Percentiles rank a stretch among this genome's conserved stretches.
phyloP scores from a whole-genome alignment of 129 eudicot genomes.

The Erigeron canadensis region DNA sequence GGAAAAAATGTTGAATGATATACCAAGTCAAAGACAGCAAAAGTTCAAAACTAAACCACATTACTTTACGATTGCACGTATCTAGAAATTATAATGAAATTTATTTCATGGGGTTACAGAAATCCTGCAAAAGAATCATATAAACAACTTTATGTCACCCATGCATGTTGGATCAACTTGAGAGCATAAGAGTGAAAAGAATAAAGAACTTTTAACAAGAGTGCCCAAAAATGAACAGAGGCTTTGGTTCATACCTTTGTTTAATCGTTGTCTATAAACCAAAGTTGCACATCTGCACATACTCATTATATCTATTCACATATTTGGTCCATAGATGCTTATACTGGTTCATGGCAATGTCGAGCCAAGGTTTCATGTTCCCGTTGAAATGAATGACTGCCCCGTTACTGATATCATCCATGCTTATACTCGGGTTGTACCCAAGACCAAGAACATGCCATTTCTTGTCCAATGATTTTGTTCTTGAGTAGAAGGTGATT shows the following conservation, averaged over 20 bases:
- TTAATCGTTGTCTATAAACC: conserved; percentile 54
- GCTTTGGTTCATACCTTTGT: conserved; percentile 19
- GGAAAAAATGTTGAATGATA: neutral
- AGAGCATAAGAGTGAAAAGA: conserved; percentile 5
- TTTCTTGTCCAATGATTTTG: conserved; percentile 79
- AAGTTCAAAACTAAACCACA: neutral
- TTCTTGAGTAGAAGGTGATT: conserved; percentile 61
- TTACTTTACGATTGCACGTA: neutral
- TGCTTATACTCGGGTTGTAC: conserved; percentile 80
- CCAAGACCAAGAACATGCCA: conserved; percentile 98
- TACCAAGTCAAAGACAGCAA: neutral
- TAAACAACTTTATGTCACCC: conserved; percentile 2
- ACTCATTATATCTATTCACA: conserved; percentile 66
- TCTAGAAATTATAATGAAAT: neutral
- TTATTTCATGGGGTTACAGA: conserved; percentile 9
- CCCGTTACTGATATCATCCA: conserved; percentile 71
- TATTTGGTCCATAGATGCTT: conserved; percentile 94
- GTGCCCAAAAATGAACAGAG: conserved; percentile 31
- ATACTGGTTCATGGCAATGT: conserved; percentile 81
- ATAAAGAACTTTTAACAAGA: conserved; percentile 16
- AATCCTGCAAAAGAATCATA: neutral
- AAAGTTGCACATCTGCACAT: conserved; percentile 91
- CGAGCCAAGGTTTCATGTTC: conserved; percentile 98
- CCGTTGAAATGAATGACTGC: conserved; percentile 88
- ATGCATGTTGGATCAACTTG: conserved; percentile 4